Evolutionary conservation across 805 yeast species (phyloP), one percentile per base, ranked within the genome.

Genomic region (Metschnikowia aberdeeniae): DNA sequence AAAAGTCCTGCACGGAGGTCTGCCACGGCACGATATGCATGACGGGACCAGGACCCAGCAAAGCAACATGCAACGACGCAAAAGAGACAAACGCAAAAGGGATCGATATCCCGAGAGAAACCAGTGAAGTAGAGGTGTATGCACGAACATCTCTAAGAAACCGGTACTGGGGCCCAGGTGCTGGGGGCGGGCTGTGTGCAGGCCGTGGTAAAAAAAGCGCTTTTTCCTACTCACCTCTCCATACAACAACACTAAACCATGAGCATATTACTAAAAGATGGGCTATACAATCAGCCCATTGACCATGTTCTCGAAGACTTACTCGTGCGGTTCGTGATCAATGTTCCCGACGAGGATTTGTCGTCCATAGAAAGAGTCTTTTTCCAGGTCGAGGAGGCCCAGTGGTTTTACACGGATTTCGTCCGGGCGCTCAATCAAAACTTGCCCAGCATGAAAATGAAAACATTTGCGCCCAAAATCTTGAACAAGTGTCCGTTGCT

Each of bases 381-480:
- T 59, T 93, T 93, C 68, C 96, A 90, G 62, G 83, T 93, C 34
- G 99, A 93, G 70, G 98, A 93, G 64, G 99, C 99, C 2, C 97
- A 89, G 55, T 93, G 99, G 99, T 93, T 86, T 61, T 93, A 90
- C 65, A 77, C 85, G 40, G 99, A 93, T 65, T 90, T 84, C 57
- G 74, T 84, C 10, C 76, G 90, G 30, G 77, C 76, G 30, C 67
- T 83, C 56, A 85, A 89, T 61, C 90, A 93, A 3, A 63, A 73
- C 28, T 72, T 92, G 47, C 98, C 97, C 1, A 61, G 78, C 2
- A 68, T 90, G 72, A 85, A 83, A 58, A 81, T 89, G 78, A 85
- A 84, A 61, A 66, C 76, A 7, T 90, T 93, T 62, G 82, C 90
- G 0, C 77, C 83, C 37, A 74, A 72, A 50, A 67, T 93, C 30